Evolutionary conservation across 345 rosid genomes (phyloP), one percentile per base, ranked within the genome.

Genomic region (Syzygium aromaticum): DNA sequence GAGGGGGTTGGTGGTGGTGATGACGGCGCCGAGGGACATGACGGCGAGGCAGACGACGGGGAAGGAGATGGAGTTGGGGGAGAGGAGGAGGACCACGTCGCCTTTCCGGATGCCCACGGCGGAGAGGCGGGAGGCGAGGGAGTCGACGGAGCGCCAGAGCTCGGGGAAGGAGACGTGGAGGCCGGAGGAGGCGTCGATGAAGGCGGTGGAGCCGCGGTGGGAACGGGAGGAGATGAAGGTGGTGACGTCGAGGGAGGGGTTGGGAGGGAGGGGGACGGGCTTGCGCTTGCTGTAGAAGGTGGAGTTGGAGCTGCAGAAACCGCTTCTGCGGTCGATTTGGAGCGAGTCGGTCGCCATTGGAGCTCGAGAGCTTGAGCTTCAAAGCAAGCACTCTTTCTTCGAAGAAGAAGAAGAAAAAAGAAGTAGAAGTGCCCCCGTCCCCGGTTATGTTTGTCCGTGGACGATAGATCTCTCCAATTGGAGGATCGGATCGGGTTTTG

Each of bases 21-120:
- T 95, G 49, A 97, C 85, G 46, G 99, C 99, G 84, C 99, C 99
- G 51, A 97, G 93, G 5, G 98, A 97, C 98, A 97, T 94, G 27
- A 96, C 98, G 86, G 99, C 93, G 91, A 96, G 98, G 85, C 97
- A 96, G n/a, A 96, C 95, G 86, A 96, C 85, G 51, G 99, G 99
- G 92, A 97, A 96, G 88, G 90, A 90, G 84, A 96, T 90, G 80
- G 99, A 97, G 89, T 97, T 97, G 0, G 99, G 98, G 11, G 99
- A 95, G 86, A 97, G 98, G 87, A 96, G 94, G 84, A 96, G 94
- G 89, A 97, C 86, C 85, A 96, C 98, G 77, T 95, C 88, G 22
- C 98, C 98, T 57, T 97, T 97, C 57, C 97, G 94, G 78, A 96
- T 90, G 30, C 99, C 98, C 92, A 95, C 92, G 28, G 92, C 91